Evolutionary conservation across 331 rosid species (phyloP).

Genomic region (Cydonia oblonga): DNA sequence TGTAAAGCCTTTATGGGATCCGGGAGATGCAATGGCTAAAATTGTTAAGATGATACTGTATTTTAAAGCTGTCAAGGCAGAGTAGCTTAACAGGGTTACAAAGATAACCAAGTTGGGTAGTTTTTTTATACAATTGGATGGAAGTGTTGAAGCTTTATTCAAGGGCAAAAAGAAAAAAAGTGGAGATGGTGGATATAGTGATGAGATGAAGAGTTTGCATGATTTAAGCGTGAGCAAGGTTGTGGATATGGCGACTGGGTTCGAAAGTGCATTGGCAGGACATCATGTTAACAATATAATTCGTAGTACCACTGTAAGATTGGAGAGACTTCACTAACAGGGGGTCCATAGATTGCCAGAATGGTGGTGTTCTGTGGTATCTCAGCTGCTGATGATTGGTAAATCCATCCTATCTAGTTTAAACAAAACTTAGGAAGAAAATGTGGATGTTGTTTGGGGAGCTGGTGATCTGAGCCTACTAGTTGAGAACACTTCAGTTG

Average conservation of each 20-base stretch:
- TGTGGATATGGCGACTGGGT: conserved; percentile 92
- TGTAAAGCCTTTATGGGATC: too few species aligned
- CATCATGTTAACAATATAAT: conserved; percentile 61
- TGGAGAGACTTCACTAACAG: conserved; percentile 86
- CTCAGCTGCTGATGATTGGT: conserved; percentile 66
- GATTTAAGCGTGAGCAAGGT: conserved; percentile 84
- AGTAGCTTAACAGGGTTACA: too few species aligned
- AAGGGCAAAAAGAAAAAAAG: conserved; percentile 68
- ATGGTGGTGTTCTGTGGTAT: conserved; percentile 73
- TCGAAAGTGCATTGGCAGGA: conserved; percentile 58
- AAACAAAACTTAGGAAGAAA: conserved; percentile 46
- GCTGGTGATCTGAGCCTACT: too few species aligned
- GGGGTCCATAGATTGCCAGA: conserved; percentile 91
- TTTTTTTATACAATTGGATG: conserved; percentile 19
- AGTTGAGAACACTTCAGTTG: too few species aligned
- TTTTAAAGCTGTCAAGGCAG: too few species aligned
- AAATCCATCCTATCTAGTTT: conserved; percentile 67
- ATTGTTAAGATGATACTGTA: too few species aligned
- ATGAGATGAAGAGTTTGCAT: conserved; percentile 73
- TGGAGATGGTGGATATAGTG: conserved; percentile 51
- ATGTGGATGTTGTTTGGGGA: conserved; percentile 21
- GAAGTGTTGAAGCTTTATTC: conserved; percentile 35
- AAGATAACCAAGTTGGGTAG: too few species aligned
- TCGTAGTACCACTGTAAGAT: conserved; percentile 62
- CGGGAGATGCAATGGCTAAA: too few species aligned